Base-by-base conservation (phyloP, 495 filamentous ascomycete genomes). In the Articulospora tetracladia region DNA sequence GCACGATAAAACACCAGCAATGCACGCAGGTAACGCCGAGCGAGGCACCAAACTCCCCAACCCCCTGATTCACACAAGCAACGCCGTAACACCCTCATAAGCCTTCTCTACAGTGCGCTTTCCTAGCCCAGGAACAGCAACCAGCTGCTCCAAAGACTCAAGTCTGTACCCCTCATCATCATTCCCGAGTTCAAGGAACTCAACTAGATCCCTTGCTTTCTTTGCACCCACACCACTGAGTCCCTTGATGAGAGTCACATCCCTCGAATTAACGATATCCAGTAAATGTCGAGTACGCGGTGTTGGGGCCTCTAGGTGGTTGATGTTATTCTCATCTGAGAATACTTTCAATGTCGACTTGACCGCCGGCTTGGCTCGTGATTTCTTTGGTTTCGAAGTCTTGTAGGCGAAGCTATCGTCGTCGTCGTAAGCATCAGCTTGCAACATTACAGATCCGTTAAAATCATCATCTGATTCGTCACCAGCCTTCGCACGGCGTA, bases 231-330 rank as follows among this genome's bases (percentile, higher is more conserved):
- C 78, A 8, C 86, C 81, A 32, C 89, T 91, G n/a, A 98, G 79
- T 19, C 85, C 81, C 32, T 73, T 86, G 51, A 90, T 92, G 59
- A 83, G 79, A 28, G 74, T 77, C 7, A 91, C 72, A 61, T 97
- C 89, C 15, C 89, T 80, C 1, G 87, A 90, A 72, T 98, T 98
- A 72, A 98, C 86, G 66, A 97, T 89, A 15, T 83, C 79, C 2
- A 98, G 78, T 10, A 98, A 69, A 53, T 85, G 82, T 63, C 78
- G 74, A 3, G 89, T 90, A 6, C 86, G 79, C 1, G 92, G 90
- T 0, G 89, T 88, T 12, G 80, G 76, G 0, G 69, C 57, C 0
- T 62, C 71, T 34, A 55, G 51, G 17, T 7, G 3, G 39, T 44
- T 44, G 19, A 55, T 63, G 26, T 64, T 48, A 54, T 28, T 34